Evolutionary conservation across 306 rosid genomes (phyloP), one percentile per base, ranked within the genome.

Genomic region (Herpetospermum pedunculosum): DNA sequence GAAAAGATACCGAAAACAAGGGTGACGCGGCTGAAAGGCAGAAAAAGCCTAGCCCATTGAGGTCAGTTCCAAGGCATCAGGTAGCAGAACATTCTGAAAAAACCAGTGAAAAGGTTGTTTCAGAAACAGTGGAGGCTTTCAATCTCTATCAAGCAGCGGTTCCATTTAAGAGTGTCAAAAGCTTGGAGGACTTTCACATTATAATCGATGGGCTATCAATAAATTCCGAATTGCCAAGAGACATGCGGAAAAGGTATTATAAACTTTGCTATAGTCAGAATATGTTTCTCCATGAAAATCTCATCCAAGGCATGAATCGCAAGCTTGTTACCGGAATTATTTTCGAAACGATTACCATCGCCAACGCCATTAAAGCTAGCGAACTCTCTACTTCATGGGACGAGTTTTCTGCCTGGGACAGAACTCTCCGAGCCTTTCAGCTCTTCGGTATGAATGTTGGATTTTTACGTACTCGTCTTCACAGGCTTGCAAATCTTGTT

Each of bases 391-490:
- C 96, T 15, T 58, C 87, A 1, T 81, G 79, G 4, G 75, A 50
- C 0, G 97, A 86, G 26, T 93, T 85, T 49, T 4, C 81, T 26
- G 78, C 83, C 11, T 91, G 97, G 98, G 97, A 93, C 37, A 88
- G 80, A 49, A 84, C 87, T 7, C 78, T 93, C 72, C 78, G 69
- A 18, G 92, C 91, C 30, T 91, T 93, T 77, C 87, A 87, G 80
- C 79, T 81, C 73, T 74, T 88, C 25, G 96, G 96, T 54, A 87
- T 88, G 98, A 87, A 87, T 73, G 89, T 93, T 26, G 90, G 83
- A 4, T 93, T 93, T 57, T 79, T 93, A 77, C 88, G 87, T 43
- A 67, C 52, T 6, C 80, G 86, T 1, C 76, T 93, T 15, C 82
- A 84, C 35, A 78, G 77, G 78, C 84, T 91, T 40, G 83, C 84